Conservation (phyloP, 306 rosid species). For the Coriaria nepalensis region DNA sequence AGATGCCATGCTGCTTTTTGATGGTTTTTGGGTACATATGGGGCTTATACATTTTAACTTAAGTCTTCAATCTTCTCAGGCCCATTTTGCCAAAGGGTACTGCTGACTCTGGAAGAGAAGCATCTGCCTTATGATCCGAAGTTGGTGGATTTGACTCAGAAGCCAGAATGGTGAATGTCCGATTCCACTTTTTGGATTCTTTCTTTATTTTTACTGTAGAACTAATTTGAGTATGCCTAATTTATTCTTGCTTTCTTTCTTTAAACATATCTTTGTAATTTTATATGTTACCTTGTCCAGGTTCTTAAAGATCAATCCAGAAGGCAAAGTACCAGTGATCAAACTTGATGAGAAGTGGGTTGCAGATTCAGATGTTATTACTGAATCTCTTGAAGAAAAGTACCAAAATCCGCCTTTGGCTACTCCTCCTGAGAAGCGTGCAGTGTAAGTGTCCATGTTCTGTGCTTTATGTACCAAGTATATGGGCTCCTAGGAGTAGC, state of each 20-base stretch:
- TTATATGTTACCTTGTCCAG: conserved; percentile 23
- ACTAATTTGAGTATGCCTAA: background rate
- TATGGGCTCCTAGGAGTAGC: background rate
- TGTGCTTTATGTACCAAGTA: no score
- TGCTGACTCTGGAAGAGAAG: conserved; percentile 81
- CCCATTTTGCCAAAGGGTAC: conserved; percentile 85
- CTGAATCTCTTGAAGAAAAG: conserved; percentile 69
- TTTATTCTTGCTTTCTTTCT: background rate
- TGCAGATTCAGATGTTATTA: conserved; percentile 77
- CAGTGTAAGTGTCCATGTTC: conserved; percentile 43
- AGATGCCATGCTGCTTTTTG: no score
- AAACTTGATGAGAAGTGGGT: conserved; percentile 78
- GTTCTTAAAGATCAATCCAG: conserved; percentile 60
- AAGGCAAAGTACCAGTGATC: conserved; percentile 77
- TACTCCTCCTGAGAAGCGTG: conserved; percentile 67
- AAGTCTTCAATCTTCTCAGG: conserved; percentile 28
- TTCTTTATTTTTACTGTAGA: conserved; percentile 4
- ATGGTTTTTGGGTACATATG: background rate
- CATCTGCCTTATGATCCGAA: conserved; percentile 70
- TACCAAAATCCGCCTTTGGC: conserved; percentile 78
- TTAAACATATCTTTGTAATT: conserved; percentile 6
- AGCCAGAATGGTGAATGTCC: conserved; percentile 70
- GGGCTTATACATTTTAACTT: background rate
- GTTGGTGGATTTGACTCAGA: conserved; percentile 67
- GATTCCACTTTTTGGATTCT: conserved; percentile 8